Evolutionary conservation across 495 filamentous ascomycete species (phyloP), one percentile per base, ranked within the genome.

Genomic region (Rostrohypoxylon terebratum): DNA sequence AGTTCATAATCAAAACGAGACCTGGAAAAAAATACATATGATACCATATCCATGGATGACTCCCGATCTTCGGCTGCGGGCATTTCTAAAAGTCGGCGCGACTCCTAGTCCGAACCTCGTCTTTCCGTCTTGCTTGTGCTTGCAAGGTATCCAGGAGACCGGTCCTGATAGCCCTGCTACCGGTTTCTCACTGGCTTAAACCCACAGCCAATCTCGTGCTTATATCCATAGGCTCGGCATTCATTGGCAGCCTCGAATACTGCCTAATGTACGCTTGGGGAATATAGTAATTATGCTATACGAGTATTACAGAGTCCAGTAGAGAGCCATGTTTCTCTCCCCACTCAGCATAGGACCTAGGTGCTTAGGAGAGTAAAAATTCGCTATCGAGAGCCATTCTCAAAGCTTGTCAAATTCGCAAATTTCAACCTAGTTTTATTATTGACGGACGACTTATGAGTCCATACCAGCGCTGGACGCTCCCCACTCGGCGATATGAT

Each of bases 401-500:
- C 62, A 45, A 51, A 63, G 59, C 16, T 70, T 42, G 67, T 45
- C 53, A 64, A 64, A 63, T 53, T 72, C 68, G 62, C 62, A 60
- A 53, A 59, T 67, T 59, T 67, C 63, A n/a, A 67, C 71, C 66
- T 66, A 66, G 28, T 23, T 23, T 51, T 28, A 28, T 66, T 67
- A 61, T 53, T 45, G 59, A 68, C 21, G 59, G 60, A 48, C 47
- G 55, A 53, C 68, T 65, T 63, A 54, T 63, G 63, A 47, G 61
- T 50, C 54, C 36, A 57, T 45, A 20, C 36, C 59, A 54, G 25
- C 23, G 13, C 53, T 63, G 54, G 47, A 18, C 23, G 16, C 53
- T 63, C 63, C 53, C 62, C 63, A 63, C 72, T 47, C 50, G 51
- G 55, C 72, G 72, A 75, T 28, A 71, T 71, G 67, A 61, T 71